Conservation (phyloP, 805 yeast species). For the Metschnikowia peoriensis region DNA sequence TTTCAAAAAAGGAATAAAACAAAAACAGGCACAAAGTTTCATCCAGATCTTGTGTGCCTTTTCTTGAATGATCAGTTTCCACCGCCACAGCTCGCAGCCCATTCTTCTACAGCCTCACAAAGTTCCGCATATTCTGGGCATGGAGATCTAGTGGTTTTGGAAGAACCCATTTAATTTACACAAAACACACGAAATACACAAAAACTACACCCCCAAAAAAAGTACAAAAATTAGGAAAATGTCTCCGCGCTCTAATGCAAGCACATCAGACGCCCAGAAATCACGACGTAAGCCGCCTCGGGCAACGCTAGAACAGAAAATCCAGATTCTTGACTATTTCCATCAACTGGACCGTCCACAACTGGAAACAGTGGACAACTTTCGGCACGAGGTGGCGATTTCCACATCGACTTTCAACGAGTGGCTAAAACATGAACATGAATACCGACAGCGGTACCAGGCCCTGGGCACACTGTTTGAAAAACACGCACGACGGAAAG, state of each 20-base stretch:
- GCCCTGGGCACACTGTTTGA: slow-evolving; percentile 31
- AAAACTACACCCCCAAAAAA: too few relatives aligned
- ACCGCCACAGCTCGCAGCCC: not conserved
- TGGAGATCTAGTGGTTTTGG: too few relatives aligned
- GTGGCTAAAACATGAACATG: slow-evolving; percentile 56
- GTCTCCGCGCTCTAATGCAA: not conserved
- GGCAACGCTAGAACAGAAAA: slow-evolving; percentile 59
- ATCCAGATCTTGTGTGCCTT: not conserved
- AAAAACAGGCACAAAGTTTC: too few relatives aligned
- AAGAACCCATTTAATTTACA: too few relatives aligned
- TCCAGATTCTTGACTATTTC: slow-evolving; percentile 51
- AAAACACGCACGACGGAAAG: slow-evolving; percentile 31
- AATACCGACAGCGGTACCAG: slow-evolving; percentile 45
- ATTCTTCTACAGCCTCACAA: not conserved
- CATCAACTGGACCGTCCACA: slow-evolving; percentile 51
- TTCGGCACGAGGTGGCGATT: slow-evolving; percentile 49
- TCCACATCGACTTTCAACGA: slow-evolving; percentile 61
- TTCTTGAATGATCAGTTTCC: not conserved
- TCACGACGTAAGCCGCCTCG: slow-evolving; percentile 34
- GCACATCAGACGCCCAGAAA: not conserved
- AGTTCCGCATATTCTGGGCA: too few relatives aligned
- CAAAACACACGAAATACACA: too few relatives aligned
- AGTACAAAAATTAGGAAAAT: too few relatives aligned
- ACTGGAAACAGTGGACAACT: slow-evolving; percentile 55
- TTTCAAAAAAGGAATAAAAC: not conserved